Base-by-base conservation (phyloP, 2,329 filamentous ascomycete species). In the Claviceps sp. region DNA sequence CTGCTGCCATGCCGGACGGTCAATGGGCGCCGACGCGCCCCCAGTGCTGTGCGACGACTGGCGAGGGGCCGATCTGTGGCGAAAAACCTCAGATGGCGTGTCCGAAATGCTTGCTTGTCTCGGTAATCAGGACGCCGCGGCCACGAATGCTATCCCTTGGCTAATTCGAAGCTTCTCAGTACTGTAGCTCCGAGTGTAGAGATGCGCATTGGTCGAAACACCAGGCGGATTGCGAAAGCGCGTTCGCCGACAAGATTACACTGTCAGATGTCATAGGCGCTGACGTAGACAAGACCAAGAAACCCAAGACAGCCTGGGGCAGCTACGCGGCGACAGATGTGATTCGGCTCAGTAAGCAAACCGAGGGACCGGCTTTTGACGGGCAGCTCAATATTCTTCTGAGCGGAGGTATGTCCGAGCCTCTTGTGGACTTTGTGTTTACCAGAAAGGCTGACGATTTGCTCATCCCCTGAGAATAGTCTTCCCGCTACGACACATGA, bases 341-440 rank as follows among this genome's bases (percentile, higher is more conserved):
- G 2, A 38, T 65, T 24, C 58, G 60, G n/a, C 37, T 65, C 2
- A 54, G 55, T 11, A 58, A 57, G 40, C 38, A 49, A 13, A 60
- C 62, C 20, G 62, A 65, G 41, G 62, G 62, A 2, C 30, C n/a
- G 20, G 47, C 54, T 0, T 64, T 56, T 34, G 52, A 58, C 5
- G 58, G 56, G 2, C 1, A n/a, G 2, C 52, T 65, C 8, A 24
- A 54, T 4, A 41, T 64, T 16, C 55, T 64, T 6, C 41, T 64
- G 5, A 20, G 50, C 1, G 61, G 61, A 11, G 44, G 50, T 52
- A 48, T 50, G 62, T 62, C 26, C 45, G 18, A 34, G 3, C 30
- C 30, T 45, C 2, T 34, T 11, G 43, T 30, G 9, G 38, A 40
- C 5, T n/a, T 14, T 43, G 18, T 11, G 9, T 1, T 34, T 34